These are phyloP conservation scores for Plasmodium coatneyi DNA, from an alignment of 169 alveolate genomes.

Conservation along the genomic window DNA sequence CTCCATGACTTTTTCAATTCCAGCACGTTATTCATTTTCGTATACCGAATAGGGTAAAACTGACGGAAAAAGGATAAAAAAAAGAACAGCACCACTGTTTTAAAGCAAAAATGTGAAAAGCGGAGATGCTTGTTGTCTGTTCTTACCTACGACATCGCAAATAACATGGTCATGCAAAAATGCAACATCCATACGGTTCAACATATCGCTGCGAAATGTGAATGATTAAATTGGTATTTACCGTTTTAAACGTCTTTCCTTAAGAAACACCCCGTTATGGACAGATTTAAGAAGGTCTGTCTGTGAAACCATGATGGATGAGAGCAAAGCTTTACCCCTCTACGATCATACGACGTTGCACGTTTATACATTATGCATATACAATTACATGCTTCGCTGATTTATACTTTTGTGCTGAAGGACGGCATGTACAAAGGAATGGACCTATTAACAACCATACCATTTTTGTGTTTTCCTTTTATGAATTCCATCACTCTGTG, in stretches of 20 bases:
- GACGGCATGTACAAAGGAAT: not conserved
- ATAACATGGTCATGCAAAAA: not conserved
- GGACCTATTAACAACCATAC: not conserved
- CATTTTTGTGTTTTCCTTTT: not conserved
- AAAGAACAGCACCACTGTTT: not conserved
- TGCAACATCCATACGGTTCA: not conserved
- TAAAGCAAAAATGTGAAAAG: not conserved
- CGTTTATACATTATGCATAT: not conserved
- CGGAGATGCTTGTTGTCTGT: not conserved
- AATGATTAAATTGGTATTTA: not conserved
- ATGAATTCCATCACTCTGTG: not conserved
- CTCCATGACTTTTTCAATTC: not conserved
- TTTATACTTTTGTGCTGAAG: not conserved
- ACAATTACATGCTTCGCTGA: not conserved
- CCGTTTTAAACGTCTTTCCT: not conserved
- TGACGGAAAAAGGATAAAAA: not conserved
- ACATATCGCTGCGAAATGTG: not conserved
- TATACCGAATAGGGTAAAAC: not conserved
- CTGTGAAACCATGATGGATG: not conserved
- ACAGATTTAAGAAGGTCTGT: not conserved
- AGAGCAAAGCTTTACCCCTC: not conserved
- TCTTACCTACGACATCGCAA: not conserved
- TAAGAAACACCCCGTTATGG: not conserved
- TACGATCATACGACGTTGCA: not conserved
- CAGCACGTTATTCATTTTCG: not conserved